Percentiles rank a stretch among this genome's conserved stretches.
These are phyloP conservation scores for Kickxella alabastrina DNA, from an alignment of 192 early-diverging fungal genomes.

Conservation along the genomic window DNA sequence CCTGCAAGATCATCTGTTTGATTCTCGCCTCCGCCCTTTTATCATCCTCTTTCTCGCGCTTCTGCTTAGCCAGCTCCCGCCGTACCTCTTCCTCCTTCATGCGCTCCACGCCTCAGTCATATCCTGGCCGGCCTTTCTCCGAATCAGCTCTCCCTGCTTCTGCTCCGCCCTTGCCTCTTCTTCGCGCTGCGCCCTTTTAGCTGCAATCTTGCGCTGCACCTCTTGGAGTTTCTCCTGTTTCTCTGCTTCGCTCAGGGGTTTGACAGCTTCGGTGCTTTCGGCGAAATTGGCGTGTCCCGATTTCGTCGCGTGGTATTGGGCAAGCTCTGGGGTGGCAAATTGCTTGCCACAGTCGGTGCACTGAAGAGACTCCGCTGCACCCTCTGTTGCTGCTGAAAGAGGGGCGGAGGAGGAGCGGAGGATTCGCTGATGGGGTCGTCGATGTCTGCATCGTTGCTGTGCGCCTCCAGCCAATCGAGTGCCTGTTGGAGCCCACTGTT, in stretches of 20 bases:
- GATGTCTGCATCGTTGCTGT: slow-evolving; percentile 23
- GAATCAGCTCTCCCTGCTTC: slow-evolving; percentile 55
- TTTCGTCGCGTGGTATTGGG: slow-evolving; percentile 65
- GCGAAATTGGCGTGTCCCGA: slow-evolving; percentile 63
- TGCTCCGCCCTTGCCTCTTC: slow-evolving; percentile 57
- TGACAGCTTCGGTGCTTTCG: slow-evolving; percentile 61
- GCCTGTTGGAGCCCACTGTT: slow-evolving; percentile 41
- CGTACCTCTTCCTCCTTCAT: slow-evolving; percentile 56
- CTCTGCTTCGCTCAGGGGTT: slow-evolving; percentile 71
- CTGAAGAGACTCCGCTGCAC: slow-evolving; percentile 46
- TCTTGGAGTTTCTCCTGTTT: slow-evolving; percentile 63
- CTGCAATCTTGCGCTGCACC: slow-evolving; percentile 55
- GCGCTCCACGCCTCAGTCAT: slow-evolving; percentile 54
- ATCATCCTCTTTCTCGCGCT: slow-evolving; percentile 65
- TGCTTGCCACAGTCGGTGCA: slow-evolving; percentile 70
- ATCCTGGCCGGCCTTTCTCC: slow-evolving; percentile 61
- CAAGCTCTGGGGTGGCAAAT: slow-evolving; percentile 54
- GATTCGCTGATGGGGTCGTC: slow-evolving; percentile 15
- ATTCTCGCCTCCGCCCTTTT: slow-evolving; percentile 57
- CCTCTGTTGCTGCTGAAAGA: too few species aligned
- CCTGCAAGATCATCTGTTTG: slow-evolving; percentile 63
- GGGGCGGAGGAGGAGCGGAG: background rate
- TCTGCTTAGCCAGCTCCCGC: slow-evolving; percentile 56
- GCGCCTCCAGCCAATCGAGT: slow-evolving; percentile 47
- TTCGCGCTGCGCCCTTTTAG: slow-evolving; percentile 55